Evolutionary conservation across 768 basidiomycete genomes (phyloP).

Genomic region (Termitomyces sp.): DNA sequence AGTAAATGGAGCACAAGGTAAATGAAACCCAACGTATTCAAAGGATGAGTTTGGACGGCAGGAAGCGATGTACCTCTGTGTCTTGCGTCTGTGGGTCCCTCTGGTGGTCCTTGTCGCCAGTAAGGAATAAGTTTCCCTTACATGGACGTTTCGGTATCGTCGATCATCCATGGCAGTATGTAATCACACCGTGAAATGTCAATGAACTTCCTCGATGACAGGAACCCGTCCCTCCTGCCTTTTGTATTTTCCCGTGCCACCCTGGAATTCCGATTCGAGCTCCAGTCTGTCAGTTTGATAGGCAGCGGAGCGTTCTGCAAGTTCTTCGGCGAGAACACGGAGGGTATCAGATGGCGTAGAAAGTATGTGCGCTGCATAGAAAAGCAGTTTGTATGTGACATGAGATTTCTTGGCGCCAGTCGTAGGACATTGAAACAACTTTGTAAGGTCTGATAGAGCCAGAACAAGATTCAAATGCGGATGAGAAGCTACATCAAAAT

Average conservation of each 20-base stretch:
- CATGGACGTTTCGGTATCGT: not conserved
- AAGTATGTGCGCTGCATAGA: conserved; percentile 64
- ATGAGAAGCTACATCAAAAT: conserved; percentile 29
- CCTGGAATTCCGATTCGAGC: not conserved
- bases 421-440: conserved; percentile 31
- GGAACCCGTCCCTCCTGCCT: not conserved
- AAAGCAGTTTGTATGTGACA: conserved; percentile 58
- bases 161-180: not conserved
- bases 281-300: conserved; percentile 17
- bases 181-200: not conserved
- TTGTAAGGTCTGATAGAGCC: conserved; percentile 53
- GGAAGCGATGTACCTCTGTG: not conserved
- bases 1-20: too few relatives aligned
- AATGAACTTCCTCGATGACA: conserved; percentile 9
- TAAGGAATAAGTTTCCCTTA: not conserved
- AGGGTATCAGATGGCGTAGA: conserved; percentile 44
- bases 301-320: conserved; percentile 22
- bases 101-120: not conserved
- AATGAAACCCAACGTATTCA: too few relatives aligned
- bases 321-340: conserved; percentile 40
- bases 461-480: conserved; percentile 40
- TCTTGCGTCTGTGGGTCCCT: not conserved
- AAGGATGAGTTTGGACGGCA: too few relatives aligned
- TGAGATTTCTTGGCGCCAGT: conserved; percentile 27
- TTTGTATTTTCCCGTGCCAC: not conserved